Base-by-base conservation (phyloP, 441 rosid species). In the Arabidopsis lyrata region DNA sequence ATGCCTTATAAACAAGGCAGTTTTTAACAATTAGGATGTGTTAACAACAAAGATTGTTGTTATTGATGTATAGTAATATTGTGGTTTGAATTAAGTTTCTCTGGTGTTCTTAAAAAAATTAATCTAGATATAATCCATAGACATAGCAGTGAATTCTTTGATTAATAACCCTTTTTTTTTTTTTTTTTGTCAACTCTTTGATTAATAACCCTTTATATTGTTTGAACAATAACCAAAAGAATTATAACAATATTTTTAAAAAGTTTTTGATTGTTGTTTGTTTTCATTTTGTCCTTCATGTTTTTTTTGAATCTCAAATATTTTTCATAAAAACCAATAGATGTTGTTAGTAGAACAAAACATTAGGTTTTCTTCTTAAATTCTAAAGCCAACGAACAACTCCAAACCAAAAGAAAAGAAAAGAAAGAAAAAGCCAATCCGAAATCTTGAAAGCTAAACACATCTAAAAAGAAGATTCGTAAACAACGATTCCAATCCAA, bases 261-360 rank as follows among this genome's bases (percentile, higher is more conserved):
- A 22, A 22, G 24, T 22, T 22, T 22, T 22, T 22, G 24, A 22
- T 22, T 22, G 24, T 22, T 22, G 24, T 22, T 22, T 22, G 24
- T 22, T 22, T 22, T 22, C 24, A 22, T 22, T 22, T 22, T 22
- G 24, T 22, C 24, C 24, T 22, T 22, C 24, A 22, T 22, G 24
- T 22, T 22, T 22, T 22, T 22, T 22, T 31, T 53, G 1, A 12
- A 4, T 47, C 48, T 35, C 4, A 10, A 66, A 5, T 8, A 29
- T 5, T 18, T 29, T n/a, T 32, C 35, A 41, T 18, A 5, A 14
- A 73, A 66, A 2, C 56, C 39, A 58, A 58, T 32, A 44, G 16
- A 45, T 6, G 52, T 54, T 68, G 59, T 63, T 27, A 68, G 65
- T 24, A 45, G 70, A 42, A 68, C 68, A 59, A 49, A n/a, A 11